Evolutionary conservation across 2,329 filamentous ascomycete species (phyloP).

Genomic region (Aspergillus candidus): DNA sequence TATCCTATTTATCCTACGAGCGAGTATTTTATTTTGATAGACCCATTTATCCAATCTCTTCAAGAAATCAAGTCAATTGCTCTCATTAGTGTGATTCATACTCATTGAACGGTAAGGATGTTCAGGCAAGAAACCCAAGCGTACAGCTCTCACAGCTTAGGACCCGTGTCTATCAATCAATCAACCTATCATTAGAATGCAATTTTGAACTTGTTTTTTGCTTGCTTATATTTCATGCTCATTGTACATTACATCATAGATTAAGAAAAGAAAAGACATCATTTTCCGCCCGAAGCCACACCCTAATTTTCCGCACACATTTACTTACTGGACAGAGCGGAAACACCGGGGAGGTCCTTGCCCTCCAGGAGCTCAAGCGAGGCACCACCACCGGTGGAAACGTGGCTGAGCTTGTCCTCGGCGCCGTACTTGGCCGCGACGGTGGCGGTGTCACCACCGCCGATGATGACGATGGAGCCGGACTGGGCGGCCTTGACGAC

Average conservation of each 20-base stretch:
- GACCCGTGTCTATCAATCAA: constrained; percentile 23
- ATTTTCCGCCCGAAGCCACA: background rate
- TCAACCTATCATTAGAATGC: constrained; percentile 18
- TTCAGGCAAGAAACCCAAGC: constrained; percentile 5
- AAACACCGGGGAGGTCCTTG: constrained; percentile 92
- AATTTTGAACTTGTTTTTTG: constrained; percentile 10
- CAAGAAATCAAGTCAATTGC: no score
- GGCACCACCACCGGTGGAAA: constrained; percentile 93
- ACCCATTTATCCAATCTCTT: no score
- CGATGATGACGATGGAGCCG: constrained; percentile 96
- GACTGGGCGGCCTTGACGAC: constrained; percentile 72
- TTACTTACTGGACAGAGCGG: constrained; percentile 75
- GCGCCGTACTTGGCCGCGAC: constrained; percentile 95
- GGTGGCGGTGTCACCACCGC: constrained; percentile 95
- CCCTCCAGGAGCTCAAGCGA: constrained; percentile 95
- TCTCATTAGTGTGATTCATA: no score
- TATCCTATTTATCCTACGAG: no score
- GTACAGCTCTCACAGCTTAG: constrained; percentile 22
- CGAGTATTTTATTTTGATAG: no score
- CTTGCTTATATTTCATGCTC: constrained; percentile 19
- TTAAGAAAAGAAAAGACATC: constrained; percentile 5
- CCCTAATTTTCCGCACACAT: constrained; percentile 1
- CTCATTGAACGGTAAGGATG: no score
- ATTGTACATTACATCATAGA: constrained; percentile 33
- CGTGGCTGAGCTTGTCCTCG: constrained; percentile 96